phyloP scores from a whole-genome alignment of 163 green algal species.

The Scenedesmus sp. region DNA sequence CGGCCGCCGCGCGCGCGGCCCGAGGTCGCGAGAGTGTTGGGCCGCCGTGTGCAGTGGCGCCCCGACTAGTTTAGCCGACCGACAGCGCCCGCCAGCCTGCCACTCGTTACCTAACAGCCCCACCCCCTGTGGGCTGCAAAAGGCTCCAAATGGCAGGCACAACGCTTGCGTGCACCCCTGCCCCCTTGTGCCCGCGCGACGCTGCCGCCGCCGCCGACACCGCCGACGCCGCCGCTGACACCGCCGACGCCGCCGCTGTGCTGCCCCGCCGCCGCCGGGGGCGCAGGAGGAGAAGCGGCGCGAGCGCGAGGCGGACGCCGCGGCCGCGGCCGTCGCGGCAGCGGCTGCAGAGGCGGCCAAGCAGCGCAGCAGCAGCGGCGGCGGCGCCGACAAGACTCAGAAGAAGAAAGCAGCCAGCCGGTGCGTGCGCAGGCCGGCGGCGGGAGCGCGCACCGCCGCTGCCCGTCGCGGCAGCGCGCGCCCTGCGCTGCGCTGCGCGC shows the following conservation, averaged over 20 bases:
- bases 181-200: background rate
- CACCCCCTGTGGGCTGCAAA: background rate
- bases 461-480: background rate
- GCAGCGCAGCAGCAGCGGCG: conserved; percentile 3
- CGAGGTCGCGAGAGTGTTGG: conserved; percentile 11
- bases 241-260: conserved; percentile 5
- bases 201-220: background rate
- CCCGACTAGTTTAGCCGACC: conserved; percentile 18
- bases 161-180: background rate
- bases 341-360: conserved; percentile 35
- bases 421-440: conserved; percentile 42
- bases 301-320: conserved; percentile 18
- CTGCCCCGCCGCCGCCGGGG: background rate
- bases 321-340: conserved; percentile 3
- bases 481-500: too few species aligned
- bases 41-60: background rate
- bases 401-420: conserved; percentile 47
- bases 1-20: background rate
- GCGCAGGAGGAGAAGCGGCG: conserved; percentile 52
- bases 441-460: conserved; percentile 43
- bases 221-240: background rate
- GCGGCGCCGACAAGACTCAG: conserved; percentile 28
- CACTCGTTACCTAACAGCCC: conserved; percentile 19
- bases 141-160: conserved; percentile 18
- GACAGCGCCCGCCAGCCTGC: background rate